These are phyloP conservation scores for Pichia phayaonensis DNA, from an alignment of 805 yeast genomes.

Conservation along the genomic window DNA sequence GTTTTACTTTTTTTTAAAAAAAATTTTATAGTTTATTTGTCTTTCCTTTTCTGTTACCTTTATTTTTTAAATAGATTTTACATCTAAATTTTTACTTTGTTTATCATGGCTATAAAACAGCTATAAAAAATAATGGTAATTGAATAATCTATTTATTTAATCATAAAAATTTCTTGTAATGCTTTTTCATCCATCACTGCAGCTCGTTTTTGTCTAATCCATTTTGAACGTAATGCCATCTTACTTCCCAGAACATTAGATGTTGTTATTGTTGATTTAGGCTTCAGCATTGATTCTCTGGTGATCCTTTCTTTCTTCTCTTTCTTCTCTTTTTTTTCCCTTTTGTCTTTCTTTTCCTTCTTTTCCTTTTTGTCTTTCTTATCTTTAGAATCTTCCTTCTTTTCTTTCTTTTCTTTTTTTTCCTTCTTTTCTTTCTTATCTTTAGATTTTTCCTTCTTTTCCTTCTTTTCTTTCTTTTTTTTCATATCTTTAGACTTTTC, in stretches of 20 bases:
- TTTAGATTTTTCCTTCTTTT: conserved; percentile 18
- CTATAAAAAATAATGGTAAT: background rate
- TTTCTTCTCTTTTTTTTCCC: conserved; percentile 25
- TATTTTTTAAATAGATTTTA: background rate
- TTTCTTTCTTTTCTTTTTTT: conserved; percentile 16
- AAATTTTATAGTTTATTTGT: background rate
- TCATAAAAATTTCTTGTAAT: conserved; percentile 88
- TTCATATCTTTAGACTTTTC: conserved; percentile 25
- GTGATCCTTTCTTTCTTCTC: conserved; percentile 28
- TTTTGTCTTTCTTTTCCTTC: conserved; percentile 10
- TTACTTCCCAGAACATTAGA: conserved; percentile 41
- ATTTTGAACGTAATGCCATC: conserved; percentile 71
- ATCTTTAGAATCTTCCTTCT: conserved; percentile 9
- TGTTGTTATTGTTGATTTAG: conserved; percentile 23
- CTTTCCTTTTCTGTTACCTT: background rate
- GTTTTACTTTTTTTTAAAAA: background rate
- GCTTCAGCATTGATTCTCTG: conserved; percentile 36
- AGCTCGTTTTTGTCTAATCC: conserved; percentile 85
- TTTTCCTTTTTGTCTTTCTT: conserved; percentile 19
- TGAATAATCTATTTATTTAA: conserved; percentile 24
- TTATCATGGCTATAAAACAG: background rate
- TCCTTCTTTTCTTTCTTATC: conserved; percentile 20
- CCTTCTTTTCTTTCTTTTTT: conserved; percentile 25
- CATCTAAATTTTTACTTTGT: background rate
- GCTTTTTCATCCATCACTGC: conserved; percentile 87